A percentile compares a stretch with the other conserved stretches of the same genome.
phyloP scores from a whole-genome alignment of 2,329 filamentous ascomycete genomes.

The Venturia aucupariae region DNA sequence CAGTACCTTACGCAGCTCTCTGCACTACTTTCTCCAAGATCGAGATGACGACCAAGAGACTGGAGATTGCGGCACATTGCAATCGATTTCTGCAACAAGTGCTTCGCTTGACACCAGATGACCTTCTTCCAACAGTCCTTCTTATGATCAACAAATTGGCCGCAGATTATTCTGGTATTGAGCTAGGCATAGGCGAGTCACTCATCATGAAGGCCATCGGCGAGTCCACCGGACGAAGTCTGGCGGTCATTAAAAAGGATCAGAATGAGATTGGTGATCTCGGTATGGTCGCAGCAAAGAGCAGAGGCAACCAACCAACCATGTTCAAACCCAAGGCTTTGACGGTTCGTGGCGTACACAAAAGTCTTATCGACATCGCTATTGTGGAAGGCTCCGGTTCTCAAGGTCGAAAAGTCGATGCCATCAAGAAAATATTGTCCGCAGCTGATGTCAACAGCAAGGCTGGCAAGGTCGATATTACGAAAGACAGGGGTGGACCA shows the following conservation, averaged over 20 bases:
- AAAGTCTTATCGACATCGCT: conserved; percentile 80
- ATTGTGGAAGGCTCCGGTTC: conserved; percentile 78
- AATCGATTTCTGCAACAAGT: conserved; percentile 88
- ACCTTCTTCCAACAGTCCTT: conserved; percentile 78
- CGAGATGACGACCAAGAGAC: conserved; percentile 85
- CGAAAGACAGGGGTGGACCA: conserved; percentile 81
- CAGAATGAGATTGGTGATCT: conserved; percentile 96
- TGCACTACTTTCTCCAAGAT: conserved; percentile 92
- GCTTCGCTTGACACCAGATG: conserved; percentile 77
- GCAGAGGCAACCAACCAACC: conserved; percentile 85
- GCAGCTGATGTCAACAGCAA: conserved; percentile 65
- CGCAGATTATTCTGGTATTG: conserved; percentile 91
- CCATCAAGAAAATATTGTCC: conserved; percentile 94
- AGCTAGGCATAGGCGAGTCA: conserved; percentile 96
- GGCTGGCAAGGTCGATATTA: conserved; percentile 60
- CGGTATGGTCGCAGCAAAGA: conserved; percentile 90
- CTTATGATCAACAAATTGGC: conserved; percentile 98
- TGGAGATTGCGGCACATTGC: conserved; percentile 83
- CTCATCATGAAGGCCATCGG: conserved; percentile 98
- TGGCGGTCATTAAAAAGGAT: conserved; percentile 86
- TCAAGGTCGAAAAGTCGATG: conserved; percentile 82
- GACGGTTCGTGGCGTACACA: conserved; percentile 77
- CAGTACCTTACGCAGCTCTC: conserved; percentile 88
- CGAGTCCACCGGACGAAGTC: conserved; percentile 79
- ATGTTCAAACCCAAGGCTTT: conserved; percentile 97